Conservation (phyloP, 139 green algal genomes). For the Closterium sp. region DNA sequence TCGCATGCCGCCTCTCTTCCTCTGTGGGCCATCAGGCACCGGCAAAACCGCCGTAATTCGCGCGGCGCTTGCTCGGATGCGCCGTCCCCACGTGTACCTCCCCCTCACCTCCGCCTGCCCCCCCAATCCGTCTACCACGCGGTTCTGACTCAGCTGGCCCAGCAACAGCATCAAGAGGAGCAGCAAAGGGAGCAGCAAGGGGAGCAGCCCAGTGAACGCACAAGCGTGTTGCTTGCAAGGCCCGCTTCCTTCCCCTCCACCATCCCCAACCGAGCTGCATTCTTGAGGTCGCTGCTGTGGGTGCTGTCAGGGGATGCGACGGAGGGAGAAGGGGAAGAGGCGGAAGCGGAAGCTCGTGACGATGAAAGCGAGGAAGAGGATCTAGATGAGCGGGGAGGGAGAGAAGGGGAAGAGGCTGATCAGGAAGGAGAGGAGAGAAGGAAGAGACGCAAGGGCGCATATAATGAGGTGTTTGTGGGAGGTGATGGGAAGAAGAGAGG, state of each 20-base stretch:
- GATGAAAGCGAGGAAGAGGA: not conserved
- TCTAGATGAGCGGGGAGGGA: not conserved
- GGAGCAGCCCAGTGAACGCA: not conserved
- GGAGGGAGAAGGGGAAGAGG: not conserved
- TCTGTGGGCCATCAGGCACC: not conserved
- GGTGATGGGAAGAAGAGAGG: not conserved
- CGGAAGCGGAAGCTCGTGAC: not conserved
- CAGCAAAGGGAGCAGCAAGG: not conserved
- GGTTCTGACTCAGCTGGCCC: not conserved
- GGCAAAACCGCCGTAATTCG: not conserved
- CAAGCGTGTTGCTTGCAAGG: not conserved
- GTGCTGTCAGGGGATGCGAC: not conserved
- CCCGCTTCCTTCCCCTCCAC: no score
- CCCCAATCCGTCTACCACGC: not conserved
- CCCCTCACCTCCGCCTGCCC: not conserved
- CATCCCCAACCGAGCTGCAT: not conserved
- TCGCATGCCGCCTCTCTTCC: not conserved
- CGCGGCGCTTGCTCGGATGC: not conserved
- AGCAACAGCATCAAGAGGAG: not conserved
- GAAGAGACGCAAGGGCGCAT: not conserved
- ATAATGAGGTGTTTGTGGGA: not conserved
- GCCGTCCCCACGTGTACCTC: not conserved
- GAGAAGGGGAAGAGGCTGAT: not conserved
- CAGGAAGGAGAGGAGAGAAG: not conserved
- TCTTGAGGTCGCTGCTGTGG: not conserved